These are phyloP conservation scores for Oleoguttula mirabilis DNA, from an alignment of 495 filamentous ascomycete species.

Conservation along the genomic window DNA sequence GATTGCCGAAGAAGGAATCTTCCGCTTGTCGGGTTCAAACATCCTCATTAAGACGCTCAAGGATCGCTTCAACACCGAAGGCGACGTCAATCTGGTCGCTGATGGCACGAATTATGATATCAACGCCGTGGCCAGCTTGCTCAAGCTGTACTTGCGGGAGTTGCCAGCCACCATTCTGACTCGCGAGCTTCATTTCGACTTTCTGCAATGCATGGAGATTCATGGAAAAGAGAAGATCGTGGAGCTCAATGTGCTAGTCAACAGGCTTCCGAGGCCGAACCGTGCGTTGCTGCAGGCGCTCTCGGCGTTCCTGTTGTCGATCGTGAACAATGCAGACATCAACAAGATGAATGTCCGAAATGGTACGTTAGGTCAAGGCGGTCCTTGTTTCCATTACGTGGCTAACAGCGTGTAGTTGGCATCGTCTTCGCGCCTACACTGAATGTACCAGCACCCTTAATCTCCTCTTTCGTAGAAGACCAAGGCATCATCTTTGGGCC, in stretches of 20 bases:
- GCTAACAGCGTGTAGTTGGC: constrained; percentile 44
- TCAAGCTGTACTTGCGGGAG: constrained; percentile 91
- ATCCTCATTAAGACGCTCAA: constrained; percentile 81
- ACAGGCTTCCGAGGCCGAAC: constrained; percentile 70
- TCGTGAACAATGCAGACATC: constrained; percentile 74
- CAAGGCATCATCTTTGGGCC: constrained; percentile 75
- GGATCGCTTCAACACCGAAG: constrained; percentile 86
- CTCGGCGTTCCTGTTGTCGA: constrained; percentile 72
- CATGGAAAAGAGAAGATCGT: constrained; percentile 52
- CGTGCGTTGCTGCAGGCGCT: constrained; percentile 68
- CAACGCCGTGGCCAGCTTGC: constrained; percentile 84
- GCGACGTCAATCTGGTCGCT: constrained; percentile 72
- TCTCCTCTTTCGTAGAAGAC: constrained; percentile 86
- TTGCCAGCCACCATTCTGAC: constrained; percentile 84
- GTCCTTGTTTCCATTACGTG: not conserved
- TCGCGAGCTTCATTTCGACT: constrained; percentile 78
- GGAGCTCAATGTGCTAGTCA: constrained; percentile 77
- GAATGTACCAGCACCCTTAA: constrained; percentile 91
- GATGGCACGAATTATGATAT: constrained; percentile 88
- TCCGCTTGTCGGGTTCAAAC: constrained; percentile 88
- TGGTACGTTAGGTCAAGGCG: constrained; percentile 21
- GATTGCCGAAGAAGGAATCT: constrained; percentile 82
- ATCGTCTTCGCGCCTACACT: constrained; percentile 98
- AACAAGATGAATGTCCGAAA: constrained; percentile 99
- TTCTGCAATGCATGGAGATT: constrained; percentile 73